Conservation (phyloP, 108 stramenopile species). For the Nitzschia inconspicua region DNA sequence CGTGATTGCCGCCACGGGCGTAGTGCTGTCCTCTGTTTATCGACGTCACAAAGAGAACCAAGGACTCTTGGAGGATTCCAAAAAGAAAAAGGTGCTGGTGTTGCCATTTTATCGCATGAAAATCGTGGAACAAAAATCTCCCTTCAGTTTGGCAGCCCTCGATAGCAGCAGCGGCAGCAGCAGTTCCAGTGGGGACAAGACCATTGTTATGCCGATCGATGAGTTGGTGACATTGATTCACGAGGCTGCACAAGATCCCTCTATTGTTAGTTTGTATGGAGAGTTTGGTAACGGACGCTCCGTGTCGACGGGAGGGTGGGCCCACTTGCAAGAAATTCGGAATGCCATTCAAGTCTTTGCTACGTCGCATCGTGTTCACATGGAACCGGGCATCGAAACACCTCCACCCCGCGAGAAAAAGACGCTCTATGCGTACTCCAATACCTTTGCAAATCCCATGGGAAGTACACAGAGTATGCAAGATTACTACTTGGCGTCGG, state of each 20-base stretch:
- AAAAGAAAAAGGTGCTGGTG: conserved; percentile 52
- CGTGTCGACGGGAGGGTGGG: conserved; percentile 49
- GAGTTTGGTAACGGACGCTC: conserved; percentile 56
- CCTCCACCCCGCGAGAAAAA: conserved; percentile 18
- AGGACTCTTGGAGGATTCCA: not conserved
- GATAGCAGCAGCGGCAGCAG: not conserved
- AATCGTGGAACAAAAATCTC: conserved; percentile 47
- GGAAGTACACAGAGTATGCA: conserved; percentile 37
- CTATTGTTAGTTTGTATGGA: conserved; percentile 62
- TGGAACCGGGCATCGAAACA: conserved; percentile 48
- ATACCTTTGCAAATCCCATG: conserved; percentile 39
- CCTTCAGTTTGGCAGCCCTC: not conserved
- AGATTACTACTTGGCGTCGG: conserved; percentile 67
- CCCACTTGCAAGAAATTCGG: conserved; percentile 72
- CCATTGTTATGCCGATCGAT: conserved; percentile 32
- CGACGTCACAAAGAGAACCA: not conserved
- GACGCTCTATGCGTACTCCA: conserved; percentile 47
- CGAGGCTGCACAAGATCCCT: conserved; percentile 60
- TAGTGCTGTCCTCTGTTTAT: not conserved
- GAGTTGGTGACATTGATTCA: conserved; percentile 66
- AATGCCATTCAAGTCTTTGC: conserved; percentile 68
- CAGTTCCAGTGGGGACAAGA: not conserved
- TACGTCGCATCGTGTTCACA: conserved; percentile 65
- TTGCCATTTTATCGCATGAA: conserved; percentile 65
- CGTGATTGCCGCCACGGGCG: not conserved